phyloP scores from a whole-genome alignment of 805 yeast species.

The Candida endomychidarum region DNA sequence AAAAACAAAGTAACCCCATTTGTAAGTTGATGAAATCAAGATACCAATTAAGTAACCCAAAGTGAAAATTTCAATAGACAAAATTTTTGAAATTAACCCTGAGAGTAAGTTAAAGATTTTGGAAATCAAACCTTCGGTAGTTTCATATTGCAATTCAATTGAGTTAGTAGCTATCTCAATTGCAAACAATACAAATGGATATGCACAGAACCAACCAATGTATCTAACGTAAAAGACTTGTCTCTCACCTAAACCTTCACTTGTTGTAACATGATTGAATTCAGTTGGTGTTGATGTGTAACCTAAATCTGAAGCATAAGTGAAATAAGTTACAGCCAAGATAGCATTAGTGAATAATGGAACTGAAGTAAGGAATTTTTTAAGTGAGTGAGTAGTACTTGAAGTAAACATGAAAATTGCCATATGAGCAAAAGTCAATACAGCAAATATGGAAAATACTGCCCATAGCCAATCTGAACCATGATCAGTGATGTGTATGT shows the following conservation, averaged over 20 bases:
- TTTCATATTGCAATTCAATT: slow-evolving; percentile 32
- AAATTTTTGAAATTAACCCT: slow-evolving; percentile 42
- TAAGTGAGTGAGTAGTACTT: slow-evolving; percentile 25
- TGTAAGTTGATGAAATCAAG: slow-evolving; percentile 54
- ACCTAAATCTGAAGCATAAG: slow-evolving; percentile 60
- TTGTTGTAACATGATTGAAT: slow-evolving; percentile 46
- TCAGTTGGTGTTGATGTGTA: slow-evolving; percentile 48
- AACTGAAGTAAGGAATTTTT: slow-evolving; percentile 35
- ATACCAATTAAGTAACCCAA: slow-evolving; percentile 57
- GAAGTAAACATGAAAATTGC: slow-evolving; percentile 24
- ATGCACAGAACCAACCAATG: slow-evolving; percentile 57
- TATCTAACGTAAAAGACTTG: slow-evolving; percentile 58
- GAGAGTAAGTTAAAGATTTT: slow-evolving; percentile 31
- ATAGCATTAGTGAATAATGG: slow-evolving; percentile 45
- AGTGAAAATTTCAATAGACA: slow-evolving; percentile 48
- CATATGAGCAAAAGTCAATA: slow-evolving; percentile 32
- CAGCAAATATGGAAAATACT: slow-evolving; percentile 48
- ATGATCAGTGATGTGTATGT: slow-evolving; percentile 51
- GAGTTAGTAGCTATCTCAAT: slow-evolving; percentile 28
- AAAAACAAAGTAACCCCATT: slow-evolving; percentile 69
- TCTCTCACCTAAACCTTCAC: slow-evolving; percentile 32
- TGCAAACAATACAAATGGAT: slow-evolving; percentile 44
- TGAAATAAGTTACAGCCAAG: slow-evolving; percentile 50
- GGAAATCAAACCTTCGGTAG: slow-evolving; percentile 25
- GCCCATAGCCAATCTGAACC: slow-evolving; percentile 75